A percentile compares a stretch with the other conserved stretches of the same genome.
These are phyloP conservation scores for Termitomyces sp. DNA, from an alignment of 768 basidiomycete genomes.

Conservation along the genomic window DNA sequence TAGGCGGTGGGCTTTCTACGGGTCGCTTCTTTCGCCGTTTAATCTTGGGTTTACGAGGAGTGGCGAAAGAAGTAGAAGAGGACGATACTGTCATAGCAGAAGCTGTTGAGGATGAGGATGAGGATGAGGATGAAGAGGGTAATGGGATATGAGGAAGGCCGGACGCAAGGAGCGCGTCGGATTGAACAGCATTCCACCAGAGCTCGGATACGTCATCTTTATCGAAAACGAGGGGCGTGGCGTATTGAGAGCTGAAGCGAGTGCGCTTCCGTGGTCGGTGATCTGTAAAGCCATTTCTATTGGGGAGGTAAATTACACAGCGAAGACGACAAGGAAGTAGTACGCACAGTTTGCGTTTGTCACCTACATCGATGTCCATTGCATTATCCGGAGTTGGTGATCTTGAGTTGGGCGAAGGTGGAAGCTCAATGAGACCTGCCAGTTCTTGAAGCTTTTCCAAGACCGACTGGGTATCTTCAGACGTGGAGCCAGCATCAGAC, in stretches of 20 bases:
- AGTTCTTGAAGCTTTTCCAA: conserved; percentile 30
- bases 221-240: conserved; percentile 28
- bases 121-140: conserved; percentile 24
- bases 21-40: conserved; percentile 27
- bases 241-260: conserved; percentile 39
- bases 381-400: conserved; percentile 13
- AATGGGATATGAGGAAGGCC: conserved; percentile 54
- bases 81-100: neutral
- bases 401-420: conserved; percentile 24
- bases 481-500: conserved; percentile 2
- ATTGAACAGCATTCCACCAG: conserved; percentile 75
- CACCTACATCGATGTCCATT: conserved; percentile 37
- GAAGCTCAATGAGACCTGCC: conserved; percentile 28
- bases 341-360: conserved; percentile 60
- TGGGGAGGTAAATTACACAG: neutral
- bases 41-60: conserved; percentile 19
- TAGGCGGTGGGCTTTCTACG: conserved; percentile 16
- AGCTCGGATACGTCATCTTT: conserved; percentile 44
- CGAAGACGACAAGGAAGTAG: conserved; percentile 1
- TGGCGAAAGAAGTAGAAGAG: conserved; percentile 10
- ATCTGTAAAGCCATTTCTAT: conserved; percentile 29
- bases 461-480: conserved; percentile 10
- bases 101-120: neutral
- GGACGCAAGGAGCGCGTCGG: conserved; percentile 54
- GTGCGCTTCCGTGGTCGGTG: conserved; percentile 58